Percentiles rank a stretch among this genome's conserved stretches.
Evolutionary conservation across 805 yeast species (phyloP).

Genomic region (Dipodascopsis uninucleata): DNA sequence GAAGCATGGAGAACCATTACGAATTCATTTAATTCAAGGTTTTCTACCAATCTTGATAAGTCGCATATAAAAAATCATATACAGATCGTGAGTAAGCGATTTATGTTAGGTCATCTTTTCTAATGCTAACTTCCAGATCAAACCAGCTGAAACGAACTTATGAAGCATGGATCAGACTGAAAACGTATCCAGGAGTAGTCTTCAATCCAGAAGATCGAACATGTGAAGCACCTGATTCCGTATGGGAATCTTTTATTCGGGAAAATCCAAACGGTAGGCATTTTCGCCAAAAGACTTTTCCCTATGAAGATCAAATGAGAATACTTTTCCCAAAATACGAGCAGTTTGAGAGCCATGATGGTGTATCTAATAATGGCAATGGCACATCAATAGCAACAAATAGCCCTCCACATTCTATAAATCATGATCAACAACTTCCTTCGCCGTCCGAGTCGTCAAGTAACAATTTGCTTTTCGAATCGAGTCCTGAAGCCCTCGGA

Average conservation of each 20-base stretch:
- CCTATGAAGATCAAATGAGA: conserved; percentile 15
- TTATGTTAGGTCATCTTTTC: not conserved
- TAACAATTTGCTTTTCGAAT: too few species aligned
- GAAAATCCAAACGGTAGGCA: conserved; percentile 7
- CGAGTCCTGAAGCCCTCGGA: too few species aligned
- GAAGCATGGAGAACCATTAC: conserved; percentile 22
- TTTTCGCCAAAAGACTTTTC: conserved; percentile 8
- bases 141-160: conserved; percentile 14
- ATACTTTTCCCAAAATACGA: conserved; percentile 9
- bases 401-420: too few species aligned
- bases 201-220: conserved; percentile 12
- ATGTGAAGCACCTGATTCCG: conserved; percentile 14
- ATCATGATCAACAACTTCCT: too few species aligned
- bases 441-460: too few species aligned
- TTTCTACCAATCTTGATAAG: conserved; percentile 14
- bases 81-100: conserved; percentile 10
- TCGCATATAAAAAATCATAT: conserved; percentile 22
- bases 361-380: not conserved
- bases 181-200: conserved; percentile 3
- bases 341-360: too few species aligned
- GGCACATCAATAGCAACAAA: not conserved
- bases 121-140: not conserved
- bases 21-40: conserved; percentile 12
- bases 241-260: conserved; percentile 13
- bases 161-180: conserved; percentile 19